Evolutionary conservation across 169 alveolate species (phyloP), one percentile per base, ranked within the genome.

Genomic region (Plasmodium yoelii): DNA sequence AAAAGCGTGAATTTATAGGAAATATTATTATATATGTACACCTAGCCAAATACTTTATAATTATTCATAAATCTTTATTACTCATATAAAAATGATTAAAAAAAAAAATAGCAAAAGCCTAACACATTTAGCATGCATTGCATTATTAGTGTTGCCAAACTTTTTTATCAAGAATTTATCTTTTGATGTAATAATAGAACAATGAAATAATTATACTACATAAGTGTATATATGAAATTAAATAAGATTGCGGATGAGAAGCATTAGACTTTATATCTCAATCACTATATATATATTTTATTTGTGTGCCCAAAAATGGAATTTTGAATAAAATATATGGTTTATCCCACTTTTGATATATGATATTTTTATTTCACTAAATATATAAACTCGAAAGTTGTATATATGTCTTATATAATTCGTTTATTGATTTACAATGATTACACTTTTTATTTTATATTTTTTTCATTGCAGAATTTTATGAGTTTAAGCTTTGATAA

Each of bases 151-250:
- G 42, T 24, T 80, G 13, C 90, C 90, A 18, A 80, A 72, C 71
- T 28, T 80, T 9, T 67, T 53, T 57, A 65, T 80, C 69, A 80
- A 80, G 71, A 80, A 39, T 65, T 68, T 80, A 55, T 34, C 56
- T 65, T 80, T 65, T 67, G 90, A 80, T 47, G 90, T 80, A 80
- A 80, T 80, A 34, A 61, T 65, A 39, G n/a, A 74, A 74, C 26
- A 65, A 60, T n/a, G 19, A 68, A 19, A 60, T 26, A 71, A 42
- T 49, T 59, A 39, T 71, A 34, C n/a, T 71, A 60, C 7, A 47
- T 28, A 47, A 19, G 26, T 65, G 24, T 39, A 18, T 42, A 55
- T 55, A 42, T 39, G 39, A 5, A n/a, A 5, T 15, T 57, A 26
- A 19, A 51, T 19, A 9, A 51, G 6, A 51, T 51, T 51, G 59